Base-by-base conservation (phyloP, 1,284 basidiomycete species). In the Mycosarcoma mackinlayi region DNA sequence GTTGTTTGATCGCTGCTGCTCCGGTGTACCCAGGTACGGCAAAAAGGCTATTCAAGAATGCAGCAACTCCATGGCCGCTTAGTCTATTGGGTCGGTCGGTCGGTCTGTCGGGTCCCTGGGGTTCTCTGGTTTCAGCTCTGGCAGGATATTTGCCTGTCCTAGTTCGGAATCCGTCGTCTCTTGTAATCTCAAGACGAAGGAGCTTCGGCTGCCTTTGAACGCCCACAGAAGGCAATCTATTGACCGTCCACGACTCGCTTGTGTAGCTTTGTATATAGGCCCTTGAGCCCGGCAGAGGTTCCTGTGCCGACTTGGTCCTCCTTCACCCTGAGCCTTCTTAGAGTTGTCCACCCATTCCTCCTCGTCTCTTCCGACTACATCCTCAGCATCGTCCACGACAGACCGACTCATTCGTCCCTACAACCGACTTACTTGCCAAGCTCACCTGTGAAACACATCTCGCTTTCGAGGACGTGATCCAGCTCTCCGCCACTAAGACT, bases 191-290 rank as follows among this genome's bases (percentile, higher is more conserved):
- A 13, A 19, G 4, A 6, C n/a, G 39, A 21, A 14, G 39, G 27
- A 24, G 10, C 39, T 41, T 41, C 14, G 23, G 13, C 24, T 27
- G 39, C 21, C 19, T 19, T 38, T 38, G 9, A 19, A 38, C 37
- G n/a, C 19, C 37, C n/a, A 38, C 37, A 38, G 14, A 7, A 14
- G 16, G 33, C 33, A 35, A 35, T 35, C 33, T 16, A 35, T 16
- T 7, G 9, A 11, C 24, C 21, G 24, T 34, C 24, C 33, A 30
- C 33, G n/a, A 40, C 21, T 54, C 37, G 31, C 33, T 21, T n/a
- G 28, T 33, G 31, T 45, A 37, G 19, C 50, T 42, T 48, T 60
- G 58, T 60, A 60, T 60, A 60, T 53, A 60, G 48, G 45, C 50
- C 39, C 30, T n/a, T 18, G 21, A 53, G 45, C 49, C 46, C 51